phyloP scores from a whole-genome alignment of 768 basidiomycete genomes.

The Favolaschia claudopus region DNA sequence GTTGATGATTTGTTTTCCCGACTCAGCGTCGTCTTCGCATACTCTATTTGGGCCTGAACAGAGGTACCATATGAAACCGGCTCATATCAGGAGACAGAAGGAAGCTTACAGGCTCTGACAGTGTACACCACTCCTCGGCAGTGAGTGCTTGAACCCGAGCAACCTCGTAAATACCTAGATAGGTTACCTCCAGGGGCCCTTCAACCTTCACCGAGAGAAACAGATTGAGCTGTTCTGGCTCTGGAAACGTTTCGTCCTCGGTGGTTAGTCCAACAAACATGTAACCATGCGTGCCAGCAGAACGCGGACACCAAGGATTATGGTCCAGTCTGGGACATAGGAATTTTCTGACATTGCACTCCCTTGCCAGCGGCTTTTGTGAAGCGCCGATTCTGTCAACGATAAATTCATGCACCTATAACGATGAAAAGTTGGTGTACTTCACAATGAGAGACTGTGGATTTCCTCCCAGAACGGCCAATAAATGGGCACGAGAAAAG shows the following conservation, averaged over 20 bases:
- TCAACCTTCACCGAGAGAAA: slow-evolving; percentile 48
- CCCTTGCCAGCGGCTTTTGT: slow-evolving; percentile 39
- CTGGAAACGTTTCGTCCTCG: slow-evolving; percentile 50
- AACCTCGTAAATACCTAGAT: slow-evolving; percentile 56
- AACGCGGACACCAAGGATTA: slow-evolving; percentile 61
- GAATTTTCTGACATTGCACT: slow-evolving; percentile 46
- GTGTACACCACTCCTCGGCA: slow-evolving; percentile 54
- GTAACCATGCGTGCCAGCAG: slow-evolving; percentile 59
- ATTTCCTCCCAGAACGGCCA: slow-evolving; percentile 46
- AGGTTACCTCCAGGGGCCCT: slow-evolving; percentile 45
- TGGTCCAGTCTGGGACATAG: slow-evolving; percentile 58
- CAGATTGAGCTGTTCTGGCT: slow-evolving; percentile 49
- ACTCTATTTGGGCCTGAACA: slow-evolving; percentile 1
- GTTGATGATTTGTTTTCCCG: slow-evolving; percentile 29
- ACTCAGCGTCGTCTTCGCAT: slow-evolving; percentile 46
- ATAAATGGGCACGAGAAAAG: slow-evolving; percentile 50
- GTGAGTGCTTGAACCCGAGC: slow-evolving; percentile 49
- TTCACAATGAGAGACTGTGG: slow-evolving; percentile 46
- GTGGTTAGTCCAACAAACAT: slow-evolving; percentile 62
- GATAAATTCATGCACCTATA: neutral
- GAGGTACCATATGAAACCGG: neutral
- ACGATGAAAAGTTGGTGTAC: slow-evolving; percentile 28
- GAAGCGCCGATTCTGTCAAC: slow-evolving; percentile 34
- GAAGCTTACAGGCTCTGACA: slow-evolving; percentile 47
- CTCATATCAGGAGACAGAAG: neutral